A percentile compares a stretch with the other conserved stretches of the same genome.
Conservation (phyloP, 1,284 basidiomycete genomes). For the Pulchroboletus neoregius region DNA sequence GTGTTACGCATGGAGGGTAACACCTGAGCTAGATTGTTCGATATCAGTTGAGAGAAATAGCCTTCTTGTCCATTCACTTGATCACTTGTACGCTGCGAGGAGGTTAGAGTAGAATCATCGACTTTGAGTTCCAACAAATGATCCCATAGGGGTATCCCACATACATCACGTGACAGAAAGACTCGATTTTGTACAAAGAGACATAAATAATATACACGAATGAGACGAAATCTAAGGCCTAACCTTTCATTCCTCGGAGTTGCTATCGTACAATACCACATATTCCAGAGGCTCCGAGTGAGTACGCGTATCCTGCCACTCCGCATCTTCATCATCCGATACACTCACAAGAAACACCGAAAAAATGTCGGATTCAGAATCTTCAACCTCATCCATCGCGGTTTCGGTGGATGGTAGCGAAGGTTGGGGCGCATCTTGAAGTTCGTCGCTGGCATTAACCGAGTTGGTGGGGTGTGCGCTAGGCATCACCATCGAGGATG, state of each 20-base stretch:
- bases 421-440: conserved; percentile 6
- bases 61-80: too few species aligned
- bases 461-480: conserved; percentile 32
- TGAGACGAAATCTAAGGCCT: neutral
- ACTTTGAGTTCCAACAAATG: too few species aligned
- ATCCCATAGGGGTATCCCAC: too few species aligned
- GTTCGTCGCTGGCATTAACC: conserved; percentile 6
- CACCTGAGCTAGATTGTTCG: too few species aligned
- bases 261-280: conserved; percentile 66
- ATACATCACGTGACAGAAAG: conserved; percentile 11
- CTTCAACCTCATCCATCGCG: conserved; percentile 44
- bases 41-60: too few species aligned
- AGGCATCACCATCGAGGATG: conserved; percentile 75
- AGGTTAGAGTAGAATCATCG: too few species aligned
- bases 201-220: neutral
- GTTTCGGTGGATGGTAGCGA: conserved; percentile 36
- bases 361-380: conserved; percentile 49
- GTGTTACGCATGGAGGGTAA: conserved; percentile 10
- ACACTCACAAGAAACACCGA: conserved; percentile 63
- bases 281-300: conserved; percentile 53
- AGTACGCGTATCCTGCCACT: conserved; percentile 59
- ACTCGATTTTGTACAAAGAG: too few species aligned
- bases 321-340: conserved; percentile 44
- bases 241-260: conserved; percentile 43
- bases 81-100: too few species aligned